phyloP scores from a whole-genome alignment of 78 protist species.

The Dictyostelium firmibasis region DNA sequence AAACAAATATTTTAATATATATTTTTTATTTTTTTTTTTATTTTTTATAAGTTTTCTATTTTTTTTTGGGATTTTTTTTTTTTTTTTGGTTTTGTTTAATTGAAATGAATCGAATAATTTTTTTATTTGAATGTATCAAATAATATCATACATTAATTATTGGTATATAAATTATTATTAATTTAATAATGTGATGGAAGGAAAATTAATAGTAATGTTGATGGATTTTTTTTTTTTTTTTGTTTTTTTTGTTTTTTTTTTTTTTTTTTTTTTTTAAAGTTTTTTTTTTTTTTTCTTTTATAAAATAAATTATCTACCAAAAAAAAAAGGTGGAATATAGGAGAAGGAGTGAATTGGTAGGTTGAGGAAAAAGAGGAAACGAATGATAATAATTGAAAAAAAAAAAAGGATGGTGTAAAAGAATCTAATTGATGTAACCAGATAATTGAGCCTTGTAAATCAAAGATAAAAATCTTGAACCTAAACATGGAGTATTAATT shows the following conservation, averaged over 20 bases:
- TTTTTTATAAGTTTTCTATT: not conserved
- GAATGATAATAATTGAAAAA: not conserved
- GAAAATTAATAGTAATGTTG: not conserved
- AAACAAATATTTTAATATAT: not conserved
- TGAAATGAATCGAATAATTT: not conserved
- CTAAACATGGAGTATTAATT: slow-evolving; percentile 82
- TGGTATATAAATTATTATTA: not conserved
- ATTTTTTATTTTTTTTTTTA: not conserved
- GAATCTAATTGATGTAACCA: slow-evolving; percentile 60
- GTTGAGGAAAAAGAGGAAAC: not conserved
- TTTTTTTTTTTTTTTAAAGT: not conserved
- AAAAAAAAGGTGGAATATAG: not conserved
- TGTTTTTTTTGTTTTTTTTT: not conserved
- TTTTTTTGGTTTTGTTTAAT: not conserved
- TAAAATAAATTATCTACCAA: not conserved
- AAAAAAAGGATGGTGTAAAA: not conserved
- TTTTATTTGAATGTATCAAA: not conserved
- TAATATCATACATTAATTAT: not conserved
- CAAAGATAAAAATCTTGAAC: slow-evolving; percentile 71
- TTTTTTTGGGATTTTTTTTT: not conserved
- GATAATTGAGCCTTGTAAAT: slow-evolving; percentile 67
- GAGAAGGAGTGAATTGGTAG: not conserved
- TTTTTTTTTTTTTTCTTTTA: not conserved
- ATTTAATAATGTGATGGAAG: not conserved
- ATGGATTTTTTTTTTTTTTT: not conserved